A percentile compares a stretch with the other conserved stretches of the same genome.
Evolutionary conservation across 1,284 basidiomycete genomes (phyloP).

Genomic region (Sporisorium iseilematis-ciliati): DNA sequence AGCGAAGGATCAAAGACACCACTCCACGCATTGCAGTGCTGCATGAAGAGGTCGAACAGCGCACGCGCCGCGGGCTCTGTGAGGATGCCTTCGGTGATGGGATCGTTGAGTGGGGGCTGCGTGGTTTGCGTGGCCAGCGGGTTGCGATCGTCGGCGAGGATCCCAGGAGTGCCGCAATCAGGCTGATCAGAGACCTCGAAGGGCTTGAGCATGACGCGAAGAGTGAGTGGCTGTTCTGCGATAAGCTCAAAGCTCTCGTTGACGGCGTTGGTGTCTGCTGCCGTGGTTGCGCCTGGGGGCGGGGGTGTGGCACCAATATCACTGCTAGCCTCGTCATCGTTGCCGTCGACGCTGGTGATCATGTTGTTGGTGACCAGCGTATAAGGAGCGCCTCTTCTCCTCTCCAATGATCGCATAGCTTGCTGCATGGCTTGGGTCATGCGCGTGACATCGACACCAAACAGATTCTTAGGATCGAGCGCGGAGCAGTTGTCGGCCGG

Average conservation of each 20-base stretch:
- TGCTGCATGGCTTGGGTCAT: slow-evolving; percentile 52
- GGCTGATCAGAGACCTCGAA: slow-evolving; percentile 47
- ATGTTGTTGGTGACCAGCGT: slow-evolving; percentile 52
- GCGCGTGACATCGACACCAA: slow-evolving; percentile 44
- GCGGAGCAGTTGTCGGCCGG: slow-evolving; percentile 15
- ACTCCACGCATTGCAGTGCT: slow-evolving; percentile 41
- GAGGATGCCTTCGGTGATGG: slow-evolving; percentile 44
- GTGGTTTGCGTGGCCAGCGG: slow-evolving; percentile 30
- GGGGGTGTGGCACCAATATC: slow-evolving; percentile 31
- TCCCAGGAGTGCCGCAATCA: slow-evolving; percentile 40
- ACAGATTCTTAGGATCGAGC: slow-evolving; percentile 43
- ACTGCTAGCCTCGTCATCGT: slow-evolving; percentile 39
- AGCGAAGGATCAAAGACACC: slow-evolving; percentile 42
- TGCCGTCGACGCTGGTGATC: slow-evolving; percentile 25
- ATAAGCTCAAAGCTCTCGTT: slow-evolving; percentile 55
- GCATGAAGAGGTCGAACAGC: slow-evolving; percentile 50
- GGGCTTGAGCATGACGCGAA: slow-evolving; percentile 52
- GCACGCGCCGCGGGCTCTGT: slow-evolving; percentile 45
- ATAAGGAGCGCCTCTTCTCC: slow-evolving; percentile 45
- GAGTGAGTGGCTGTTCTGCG: slow-evolving; percentile 48
- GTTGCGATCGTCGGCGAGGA: slow-evolving; percentile 33
- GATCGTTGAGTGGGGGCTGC: slow-evolving; percentile 37
- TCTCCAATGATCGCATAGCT: slow-evolving; percentile 47
- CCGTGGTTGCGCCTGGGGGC: slow-evolving; percentile 24
- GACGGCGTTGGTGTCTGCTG: slow-evolving; percentile 41